phyloP scores from a whole-genome alignment of 176 grass and related monocot genomes.

The Echinochloa phyllopogon region DNA sequence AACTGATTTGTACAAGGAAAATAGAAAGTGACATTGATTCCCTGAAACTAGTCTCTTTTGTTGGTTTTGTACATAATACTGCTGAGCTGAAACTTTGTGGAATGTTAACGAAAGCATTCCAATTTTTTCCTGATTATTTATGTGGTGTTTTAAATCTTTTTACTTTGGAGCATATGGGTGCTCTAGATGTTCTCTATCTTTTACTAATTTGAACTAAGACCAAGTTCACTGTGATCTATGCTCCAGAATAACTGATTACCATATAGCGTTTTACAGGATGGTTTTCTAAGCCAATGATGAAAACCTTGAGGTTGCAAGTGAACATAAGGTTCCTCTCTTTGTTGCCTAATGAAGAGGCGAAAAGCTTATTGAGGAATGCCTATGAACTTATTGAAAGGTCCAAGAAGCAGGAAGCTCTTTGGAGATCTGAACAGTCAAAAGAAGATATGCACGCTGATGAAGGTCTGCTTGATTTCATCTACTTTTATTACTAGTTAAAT shows the following conservation, averaged over 20 bases:
- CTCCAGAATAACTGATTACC: slow-evolving; percentile 50
- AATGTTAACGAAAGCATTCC: not conserved
- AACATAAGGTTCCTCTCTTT: slow-evolving; percentile 77
- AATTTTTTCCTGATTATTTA: not conserved
- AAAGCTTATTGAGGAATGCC: slow-evolving; percentile 57
- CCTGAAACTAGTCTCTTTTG: not conserved
- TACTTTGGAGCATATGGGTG: not conserved
- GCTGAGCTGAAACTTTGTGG: not conserved
- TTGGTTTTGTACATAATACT: not conserved
- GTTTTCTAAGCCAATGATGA: slow-evolving; percentile 79
- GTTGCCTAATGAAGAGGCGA: slow-evolving; percentile 54
- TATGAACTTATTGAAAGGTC: slow-evolving; percentile 69
- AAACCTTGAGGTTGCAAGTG: slow-evolving; percentile 73
- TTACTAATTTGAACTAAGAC: not conserved
- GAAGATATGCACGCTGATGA: slow-evolving; percentile 55
- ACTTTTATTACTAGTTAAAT: slow-evolving; percentile 22
- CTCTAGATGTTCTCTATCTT: not conserved
- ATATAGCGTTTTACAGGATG: slow-evolving; percentile 77
- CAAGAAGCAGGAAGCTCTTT: slow-evolving; percentile 75
- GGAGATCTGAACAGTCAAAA: slow-evolving; percentile 52
- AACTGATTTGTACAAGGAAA: not conserved
- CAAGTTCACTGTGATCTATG: slow-evolving; percentile 10
- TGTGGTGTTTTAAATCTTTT: not conserved
- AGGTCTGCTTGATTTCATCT: slow-evolving; percentile 54
- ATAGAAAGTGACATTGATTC: not conserved